Conservation (phyloP, 768 basidiomycete species). For the Tulasnella sp. region DNA sequence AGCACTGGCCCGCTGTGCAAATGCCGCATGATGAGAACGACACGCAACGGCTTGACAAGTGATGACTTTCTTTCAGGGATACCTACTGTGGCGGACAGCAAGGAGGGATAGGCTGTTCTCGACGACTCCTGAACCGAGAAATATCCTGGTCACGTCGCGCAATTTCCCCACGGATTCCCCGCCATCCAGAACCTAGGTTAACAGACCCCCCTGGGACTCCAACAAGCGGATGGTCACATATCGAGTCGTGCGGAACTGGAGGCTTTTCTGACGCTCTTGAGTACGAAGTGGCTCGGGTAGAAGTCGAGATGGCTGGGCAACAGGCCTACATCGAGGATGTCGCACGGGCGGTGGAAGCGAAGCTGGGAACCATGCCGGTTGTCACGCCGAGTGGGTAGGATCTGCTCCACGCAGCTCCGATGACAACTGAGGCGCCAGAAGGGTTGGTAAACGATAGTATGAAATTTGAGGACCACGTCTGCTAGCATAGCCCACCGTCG, state of each 20-base stretch:
- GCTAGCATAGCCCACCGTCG: not conserved
- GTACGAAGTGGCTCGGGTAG: not conserved
- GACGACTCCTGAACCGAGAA: not conserved
- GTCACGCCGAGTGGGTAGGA: not conserved
- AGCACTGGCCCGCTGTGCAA: not conserved
- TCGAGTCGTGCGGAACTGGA: not conserved
- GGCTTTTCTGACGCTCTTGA: not conserved
- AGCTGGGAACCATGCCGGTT: not conserved
- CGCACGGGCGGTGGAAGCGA: constrained; percentile 8
- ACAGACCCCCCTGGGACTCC: not conserved
- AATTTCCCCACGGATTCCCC: not conserved
- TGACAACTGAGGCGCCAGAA: not conserved
- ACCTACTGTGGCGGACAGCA: not conserved
- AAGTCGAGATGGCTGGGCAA: not conserved
- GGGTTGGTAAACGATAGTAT: not conserved
- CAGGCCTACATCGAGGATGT: not conserved
- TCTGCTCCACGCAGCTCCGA: not conserved
- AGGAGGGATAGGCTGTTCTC: not conserved
- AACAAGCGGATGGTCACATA: not conserved
- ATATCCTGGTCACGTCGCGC: not conserved
- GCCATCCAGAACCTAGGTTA: not conserved
- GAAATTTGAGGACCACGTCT: not conserved
- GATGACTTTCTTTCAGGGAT: not conserved
- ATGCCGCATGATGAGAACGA: not conserved
- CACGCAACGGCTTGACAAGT: not conserved